Evolutionary conservation across 2,329 filamentous ascomycete genomes (phyloP).

Genomic region (Pseudogymnoascus sp.): DNA sequence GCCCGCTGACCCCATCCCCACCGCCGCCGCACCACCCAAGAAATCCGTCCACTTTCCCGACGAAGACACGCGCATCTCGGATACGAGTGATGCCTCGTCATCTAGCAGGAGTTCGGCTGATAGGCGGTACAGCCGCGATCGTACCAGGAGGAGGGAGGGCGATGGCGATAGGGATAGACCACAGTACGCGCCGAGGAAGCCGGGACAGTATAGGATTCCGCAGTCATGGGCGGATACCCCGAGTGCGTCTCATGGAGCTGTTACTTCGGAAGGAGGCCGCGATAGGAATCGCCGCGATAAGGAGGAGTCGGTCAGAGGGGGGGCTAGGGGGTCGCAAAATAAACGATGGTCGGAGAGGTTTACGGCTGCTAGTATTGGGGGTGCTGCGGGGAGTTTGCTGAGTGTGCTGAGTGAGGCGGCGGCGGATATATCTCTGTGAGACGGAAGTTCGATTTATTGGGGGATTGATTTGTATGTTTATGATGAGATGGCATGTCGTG

Average conservation of each 20-base stretch:
- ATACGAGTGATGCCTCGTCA: constrained; percentile 1
- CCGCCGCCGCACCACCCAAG: neutral
- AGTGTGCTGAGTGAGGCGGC: constrained; percentile 52
- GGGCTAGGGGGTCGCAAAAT: constrained; percentile 34
- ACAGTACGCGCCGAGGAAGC: constrained; percentile 19
- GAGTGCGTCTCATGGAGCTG: neutral
- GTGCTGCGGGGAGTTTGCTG: constrained; percentile 50
- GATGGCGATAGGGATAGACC: constrained; percentile 31
- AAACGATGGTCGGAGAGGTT: constrained; percentile 43
- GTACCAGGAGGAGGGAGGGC: constrained; percentile 20
- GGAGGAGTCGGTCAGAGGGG: constrained; percentile 17
- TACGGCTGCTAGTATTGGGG: constrained; percentile 50
- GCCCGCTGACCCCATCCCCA: neutral
- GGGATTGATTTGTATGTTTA: neutral
- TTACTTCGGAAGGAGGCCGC: neutral
- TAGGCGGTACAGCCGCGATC: neutral
- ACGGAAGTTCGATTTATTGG: neutral
- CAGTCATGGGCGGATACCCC: neutral
- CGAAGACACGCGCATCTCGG: neutral
- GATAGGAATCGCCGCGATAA: constrained; percentile 6
- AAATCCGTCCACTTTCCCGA: neutral
- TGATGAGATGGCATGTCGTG: neutral
- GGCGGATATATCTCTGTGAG: constrained; percentile 14
- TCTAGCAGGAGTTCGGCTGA: neutral
- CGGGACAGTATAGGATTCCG: neutral